Base-by-base conservation (phyloP, 306 rosid genomes). In the Cucurbita moschata region DNA sequence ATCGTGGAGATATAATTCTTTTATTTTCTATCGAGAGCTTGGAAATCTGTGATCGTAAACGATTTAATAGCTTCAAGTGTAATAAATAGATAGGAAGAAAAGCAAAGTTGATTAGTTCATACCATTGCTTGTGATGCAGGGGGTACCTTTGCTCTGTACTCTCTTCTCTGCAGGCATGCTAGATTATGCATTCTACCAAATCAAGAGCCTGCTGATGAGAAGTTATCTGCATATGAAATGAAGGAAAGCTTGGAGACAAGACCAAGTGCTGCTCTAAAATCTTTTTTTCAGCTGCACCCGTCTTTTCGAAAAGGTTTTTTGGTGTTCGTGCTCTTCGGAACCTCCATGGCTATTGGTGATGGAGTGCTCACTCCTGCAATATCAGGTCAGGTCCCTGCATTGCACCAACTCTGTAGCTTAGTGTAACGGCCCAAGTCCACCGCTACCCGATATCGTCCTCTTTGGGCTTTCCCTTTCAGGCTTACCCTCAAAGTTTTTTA, bases 291-390 rank as follows among this genome's bases (percentile, higher is more conserved):
- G 72, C 89, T 87, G 77, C 85, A 88, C 53, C 87, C 83, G 10
- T 80, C 78, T 71, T 82, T 84, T 60, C 82, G 86, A 58, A 81
- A 72, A 74, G 90, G 82, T 39, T 72, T 91, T 40, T 26, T 91
- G 68, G 74, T 91, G 76, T 85, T 88, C 57, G 97, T 87, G 81
- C 87, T 90, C 39, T 78, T 88, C 2, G 97, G 95, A 42, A 88
- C 97, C 60, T 82, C 89, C 71, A 88, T 90, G 97, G 83, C 85
- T 21, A 85, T 90, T 71, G 90, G 89, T 40, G 92, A 90, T 72
- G 95, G 95, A 51, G 87, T 88, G 52, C 85, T 90, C 75, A 90
- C 97, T 72, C 97, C 95, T 65, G 86, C 97, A 80, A 88, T 90
- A 81, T 90, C 95, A 85, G 97, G 97, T 87, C 71, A 26, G 38